Evolutionary conservation across 768 basidiomycete genomes (phyloP).

Genomic region (Rhodosporidiobolus sp.): DNA sequence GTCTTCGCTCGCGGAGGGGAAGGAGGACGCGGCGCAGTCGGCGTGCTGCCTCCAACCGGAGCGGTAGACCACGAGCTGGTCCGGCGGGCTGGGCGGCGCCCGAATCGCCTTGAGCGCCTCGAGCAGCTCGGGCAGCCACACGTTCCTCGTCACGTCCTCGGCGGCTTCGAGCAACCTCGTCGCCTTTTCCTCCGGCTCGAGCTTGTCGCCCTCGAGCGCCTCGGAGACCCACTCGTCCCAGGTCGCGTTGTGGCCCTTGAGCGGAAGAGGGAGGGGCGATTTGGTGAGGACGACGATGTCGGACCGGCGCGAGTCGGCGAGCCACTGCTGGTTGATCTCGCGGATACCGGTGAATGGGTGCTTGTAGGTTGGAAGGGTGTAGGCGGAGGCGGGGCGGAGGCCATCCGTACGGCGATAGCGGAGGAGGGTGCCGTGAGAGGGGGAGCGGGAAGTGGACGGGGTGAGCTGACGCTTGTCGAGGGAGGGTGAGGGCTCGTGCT

Average conservation of each 20-base stretch:
- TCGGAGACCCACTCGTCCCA: conserved; percentile 21
- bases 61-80: conserved; percentile 41
- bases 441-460: conserved; percentile 2
- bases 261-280: conserved; percentile 38
- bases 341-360: conserved; percentile 35
- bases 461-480: background rate
- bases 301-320: conserved; percentile 34
- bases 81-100: conserved; percentile 11
- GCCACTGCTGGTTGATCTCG: conserved; percentile 43
- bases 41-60: conserved; percentile 35
- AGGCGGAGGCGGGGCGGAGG: conserved; percentile 24
- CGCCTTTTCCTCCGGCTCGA: background rate
- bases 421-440: conserved; percentile 38
- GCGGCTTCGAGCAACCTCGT: conserved; percentile 28
- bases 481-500: background rate
- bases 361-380: conserved; percentile 29
- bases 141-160: conserved; percentile 16
- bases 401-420: conserved; percentile 44
- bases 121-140: conserved; percentile 43
- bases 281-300: conserved; percentile 43
- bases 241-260: background rate
- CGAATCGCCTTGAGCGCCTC: conserved; percentile 32
- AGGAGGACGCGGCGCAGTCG: conserved; percentile 15
- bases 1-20: no score
- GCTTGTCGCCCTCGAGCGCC: background rate